These are phyloP conservation scores for Oleoguttula mirabilis DNA, from an alignment of 495 filamentous ascomycete species.

Conservation along the genomic window DNA sequence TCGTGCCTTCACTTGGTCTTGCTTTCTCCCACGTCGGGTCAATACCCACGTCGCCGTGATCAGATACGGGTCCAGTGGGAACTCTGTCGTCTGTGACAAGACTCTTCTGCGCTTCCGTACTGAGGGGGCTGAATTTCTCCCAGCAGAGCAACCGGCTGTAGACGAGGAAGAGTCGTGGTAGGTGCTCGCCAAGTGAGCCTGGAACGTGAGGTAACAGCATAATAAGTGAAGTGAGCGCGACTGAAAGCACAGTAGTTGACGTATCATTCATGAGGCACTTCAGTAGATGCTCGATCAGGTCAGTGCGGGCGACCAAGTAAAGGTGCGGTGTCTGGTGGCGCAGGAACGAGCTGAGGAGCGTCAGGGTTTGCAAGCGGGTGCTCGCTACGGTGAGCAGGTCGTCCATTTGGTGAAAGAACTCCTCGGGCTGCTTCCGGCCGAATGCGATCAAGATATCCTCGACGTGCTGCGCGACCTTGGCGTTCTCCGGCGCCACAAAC, in stretches of 20 bases:
- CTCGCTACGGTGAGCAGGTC: conserved; percentile 46
- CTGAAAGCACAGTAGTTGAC: conserved; percentile 52
- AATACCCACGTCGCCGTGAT: conserved; percentile 10
- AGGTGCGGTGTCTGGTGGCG: conserved; percentile 58
- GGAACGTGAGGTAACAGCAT: conserved; percentile 71
- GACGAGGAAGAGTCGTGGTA: conserved; percentile 61
- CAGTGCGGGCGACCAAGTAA: conserved; percentile 53
- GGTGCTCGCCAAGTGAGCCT: conserved; percentile 45
- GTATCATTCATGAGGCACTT: conserved; percentile 60
- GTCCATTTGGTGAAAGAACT: conserved; percentile 49
- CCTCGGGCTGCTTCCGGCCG: conserved; percentile 56
- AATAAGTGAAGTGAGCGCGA: conserved; percentile 53
- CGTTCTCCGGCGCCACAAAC: conserved; percentile 34
- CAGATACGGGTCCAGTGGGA: conserved; percentile 1
- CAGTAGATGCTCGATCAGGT: conserved; percentile 52
- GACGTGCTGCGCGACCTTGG: conserved; percentile 36
- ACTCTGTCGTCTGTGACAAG: conserved; percentile 13
- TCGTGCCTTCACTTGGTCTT: conserved; percentile 42
- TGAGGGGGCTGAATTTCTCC: conserved; percentile 38
- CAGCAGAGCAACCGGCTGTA: conserved; percentile 64
- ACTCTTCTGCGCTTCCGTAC: conserved; percentile 19
- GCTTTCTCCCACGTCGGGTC: conserved; percentile 45
- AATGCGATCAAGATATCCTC: conserved; percentile 44
- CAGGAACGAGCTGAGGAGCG: conserved; percentile 52
- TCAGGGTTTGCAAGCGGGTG: conserved; percentile 44